Conservation (phyloP, 2,329 filamentous ascomycete genomes). For the Aspergillus hortae region DNA sequence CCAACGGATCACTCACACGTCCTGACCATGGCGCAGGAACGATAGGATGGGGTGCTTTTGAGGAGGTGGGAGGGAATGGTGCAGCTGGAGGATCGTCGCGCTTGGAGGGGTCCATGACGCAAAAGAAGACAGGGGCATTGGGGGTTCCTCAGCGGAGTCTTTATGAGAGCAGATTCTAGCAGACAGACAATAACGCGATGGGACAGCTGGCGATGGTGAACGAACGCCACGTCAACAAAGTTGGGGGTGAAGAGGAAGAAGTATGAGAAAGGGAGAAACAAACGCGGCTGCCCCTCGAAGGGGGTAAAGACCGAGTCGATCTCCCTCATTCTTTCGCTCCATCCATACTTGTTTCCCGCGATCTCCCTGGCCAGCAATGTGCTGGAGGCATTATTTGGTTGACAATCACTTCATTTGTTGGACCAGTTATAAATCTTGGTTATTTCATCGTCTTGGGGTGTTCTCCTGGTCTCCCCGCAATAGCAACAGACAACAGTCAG, state of each 20-base stretch:
- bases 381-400: too few relatives aligned
- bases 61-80: constrained; percentile 18
- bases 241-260: neutral
- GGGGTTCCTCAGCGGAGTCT: neutral
- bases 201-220: neutral
- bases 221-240: constrained; percentile 1
- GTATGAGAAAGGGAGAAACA: constrained; percentile 10
- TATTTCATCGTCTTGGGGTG: too few relatives aligned
- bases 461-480: too few relatives aligned
- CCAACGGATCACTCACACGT: constrained; percentile 26
- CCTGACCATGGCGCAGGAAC: constrained; percentile 19
- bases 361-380: too few relatives aligned
- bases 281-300: neutral
- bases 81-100: constrained; percentile 19
- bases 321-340: constrained; percentile 5
- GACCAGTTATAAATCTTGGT: too few relatives aligned
- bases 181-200: neutral
- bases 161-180: neutral
- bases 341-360: constrained; percentile 1
- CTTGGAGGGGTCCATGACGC: constrained; percentile 31
- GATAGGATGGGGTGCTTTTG: constrained; percentile 11
- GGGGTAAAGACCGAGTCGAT: constrained; percentile 13
- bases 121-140: constrained; percentile 17
- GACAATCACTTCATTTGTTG: too few relatives aligned
- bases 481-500: too few relatives aligned